These are phyloP conservation scores for Piper longum DNA, from an alignment of 164 flowering plant species.

Conservation along the genomic window DNA sequence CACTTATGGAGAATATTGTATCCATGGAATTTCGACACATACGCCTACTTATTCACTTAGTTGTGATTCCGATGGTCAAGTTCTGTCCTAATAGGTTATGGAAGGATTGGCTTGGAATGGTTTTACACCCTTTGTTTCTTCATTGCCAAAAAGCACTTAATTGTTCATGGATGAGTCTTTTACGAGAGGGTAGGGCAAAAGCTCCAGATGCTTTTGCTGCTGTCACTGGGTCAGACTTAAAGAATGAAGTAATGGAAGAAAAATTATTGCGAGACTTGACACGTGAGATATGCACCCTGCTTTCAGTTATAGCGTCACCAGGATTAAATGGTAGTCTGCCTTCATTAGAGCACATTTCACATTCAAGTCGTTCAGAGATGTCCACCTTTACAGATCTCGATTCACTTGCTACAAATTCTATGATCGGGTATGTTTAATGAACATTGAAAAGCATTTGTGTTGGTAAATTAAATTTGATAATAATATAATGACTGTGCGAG, in stretches of 20 bases:
- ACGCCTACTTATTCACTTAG: conserved; percentile 69
- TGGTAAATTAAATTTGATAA: neutral
- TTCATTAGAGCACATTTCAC: conserved; percentile 58
- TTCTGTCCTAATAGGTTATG: conserved; percentile 66
- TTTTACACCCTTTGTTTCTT: conserved; percentile 59
- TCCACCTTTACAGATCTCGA: conserved; percentile 53
- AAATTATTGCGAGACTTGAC: conserved; percentile 78
- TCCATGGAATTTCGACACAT: conserved; percentile 94
- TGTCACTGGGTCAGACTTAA: conserved; percentile 48
- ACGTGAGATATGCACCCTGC: conserved; percentile 70
- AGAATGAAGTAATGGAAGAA: conserved; percentile 94
- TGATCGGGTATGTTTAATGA: conserved; percentile 54
- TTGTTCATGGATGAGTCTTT: conserved; percentile 72
- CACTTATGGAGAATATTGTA: conserved; percentile 75
- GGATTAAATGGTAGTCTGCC: conserved; percentile 63
- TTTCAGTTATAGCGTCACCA: conserved; percentile 63
- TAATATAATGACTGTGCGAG: no score
- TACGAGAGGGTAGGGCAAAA: conserved; percentile 78
- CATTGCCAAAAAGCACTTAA: conserved; percentile 60
- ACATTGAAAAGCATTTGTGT: neutral
- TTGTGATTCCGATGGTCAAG: conserved; percentile 56
- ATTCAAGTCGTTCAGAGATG: conserved; percentile 34
- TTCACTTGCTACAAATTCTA: conserved; percentile 47
- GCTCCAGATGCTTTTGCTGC: conserved; percentile 64
- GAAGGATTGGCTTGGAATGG: conserved; percentile 68